Conservation (phyloP, 306 rosid genomes). For the Alnus rubra region DNA sequence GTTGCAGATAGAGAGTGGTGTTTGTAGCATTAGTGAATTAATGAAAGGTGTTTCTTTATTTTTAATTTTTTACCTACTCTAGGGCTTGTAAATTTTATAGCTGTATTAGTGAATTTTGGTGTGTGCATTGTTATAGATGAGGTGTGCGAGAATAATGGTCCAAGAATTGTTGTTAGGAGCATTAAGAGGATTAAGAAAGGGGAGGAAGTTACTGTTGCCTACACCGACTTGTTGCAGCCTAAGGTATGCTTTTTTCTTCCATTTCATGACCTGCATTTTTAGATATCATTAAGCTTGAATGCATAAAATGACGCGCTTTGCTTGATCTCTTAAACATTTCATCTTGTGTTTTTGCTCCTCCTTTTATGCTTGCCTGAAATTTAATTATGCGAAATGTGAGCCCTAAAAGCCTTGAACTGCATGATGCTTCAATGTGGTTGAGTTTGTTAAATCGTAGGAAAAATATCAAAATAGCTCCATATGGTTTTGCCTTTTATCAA, state of each 20-base stretch:
- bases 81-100: background rate
- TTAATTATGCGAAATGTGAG: too few species aligned
- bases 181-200: conserved; percentile 67
- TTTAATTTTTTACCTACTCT: background rate
- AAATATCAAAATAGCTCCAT: too few species aligned
- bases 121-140: conserved; percentile 17
- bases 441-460: background rate
- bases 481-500: too few species aligned
- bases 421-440: too few species aligned
- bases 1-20: conserved; percentile 51
- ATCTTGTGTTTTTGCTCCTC: background rate
- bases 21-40: conserved; percentile 35
- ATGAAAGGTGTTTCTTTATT: conserved; percentile 41
- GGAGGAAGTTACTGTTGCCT: conserved; percentile 70
- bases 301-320: background rate
- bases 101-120: background rate
- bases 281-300: background rate
- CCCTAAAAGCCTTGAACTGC: background rate
- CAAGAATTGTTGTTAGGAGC: conserved; percentile 69
- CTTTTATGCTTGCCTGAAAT: background rate
- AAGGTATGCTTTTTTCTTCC: conserved; percentile 42
- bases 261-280: background rate
- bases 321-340: background rate
- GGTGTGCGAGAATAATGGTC: conserved; percentile 43
- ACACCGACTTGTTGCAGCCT: conserved; percentile 75